phyloP scores from a whole-genome alignment of 1,139 yeast species.

The Saccharomyces pastorianus region DNA sequence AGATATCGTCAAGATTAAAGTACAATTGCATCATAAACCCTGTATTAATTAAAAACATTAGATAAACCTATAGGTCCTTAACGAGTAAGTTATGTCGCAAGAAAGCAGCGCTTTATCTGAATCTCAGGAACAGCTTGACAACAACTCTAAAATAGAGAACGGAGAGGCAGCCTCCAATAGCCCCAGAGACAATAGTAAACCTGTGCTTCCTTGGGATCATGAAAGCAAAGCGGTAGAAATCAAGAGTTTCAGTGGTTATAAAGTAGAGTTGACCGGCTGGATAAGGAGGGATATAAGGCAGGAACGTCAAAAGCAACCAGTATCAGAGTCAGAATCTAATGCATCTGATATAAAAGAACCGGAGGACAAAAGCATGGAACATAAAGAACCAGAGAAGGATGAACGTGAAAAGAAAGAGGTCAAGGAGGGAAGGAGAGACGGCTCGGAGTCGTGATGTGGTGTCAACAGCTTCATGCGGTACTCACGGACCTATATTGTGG shows the following conservation, averaged over 20 bases:
- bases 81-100: conserved; percentile 3
- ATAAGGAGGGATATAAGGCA: conserved; percentile 15
- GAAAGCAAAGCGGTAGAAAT: conserved; percentile 13
- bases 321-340: not conserved
- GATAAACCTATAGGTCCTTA: not conserved
- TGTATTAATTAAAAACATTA: too few relatives aligned
- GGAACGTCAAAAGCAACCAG: conserved; percentile 1
- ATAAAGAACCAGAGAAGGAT: conserved; percentile 1
- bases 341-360: not conserved
- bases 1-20: not conserved
- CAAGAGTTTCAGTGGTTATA: conserved; percentile 23
- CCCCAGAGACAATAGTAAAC: not conserved
- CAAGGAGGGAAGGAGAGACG: not conserved
- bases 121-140: conserved; percentile 4
- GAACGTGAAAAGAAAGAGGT: not conserved
- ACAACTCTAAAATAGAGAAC: conserved; percentile 5
- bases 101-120: conserved; percentile 3
- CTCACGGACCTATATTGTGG: too few relatives aligned
- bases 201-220: conserved; percentile 19
- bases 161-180: not conserved
- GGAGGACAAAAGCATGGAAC: conserved; percentile 2
- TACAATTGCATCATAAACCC: not conserved
- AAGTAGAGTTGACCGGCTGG: conserved; percentile 22
- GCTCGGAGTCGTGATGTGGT: not conserved
- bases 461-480: too few relatives aligned